These are phyloP conservation scores for Phylloporus sp. DNA, from an alignment of 768 basidiomycete species.

Conservation along the genomic window DNA sequence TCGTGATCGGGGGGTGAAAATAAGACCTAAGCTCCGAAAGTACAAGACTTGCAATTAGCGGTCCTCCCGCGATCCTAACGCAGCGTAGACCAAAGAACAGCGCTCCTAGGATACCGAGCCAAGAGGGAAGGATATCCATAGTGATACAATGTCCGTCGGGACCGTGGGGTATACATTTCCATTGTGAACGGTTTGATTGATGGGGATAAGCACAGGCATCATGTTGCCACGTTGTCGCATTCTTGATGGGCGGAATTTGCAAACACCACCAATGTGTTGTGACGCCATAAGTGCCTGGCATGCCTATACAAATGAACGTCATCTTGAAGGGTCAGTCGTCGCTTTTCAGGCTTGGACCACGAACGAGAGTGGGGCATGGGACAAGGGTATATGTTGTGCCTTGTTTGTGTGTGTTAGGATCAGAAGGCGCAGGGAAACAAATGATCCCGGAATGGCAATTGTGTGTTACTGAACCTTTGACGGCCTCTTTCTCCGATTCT, in stretches of 20 bases:
- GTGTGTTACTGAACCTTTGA: neutral
- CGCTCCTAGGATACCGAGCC: neutral
- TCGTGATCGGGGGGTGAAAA: constrained; percentile 20
- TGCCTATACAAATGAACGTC: neutral
- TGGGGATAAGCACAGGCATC: constrained; percentile 3
- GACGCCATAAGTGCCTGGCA: constrained; percentile 19
- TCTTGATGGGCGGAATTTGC: constrained; percentile 9
- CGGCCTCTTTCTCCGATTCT: neutral
- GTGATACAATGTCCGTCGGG: neutral
- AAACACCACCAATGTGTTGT: constrained; percentile 7
- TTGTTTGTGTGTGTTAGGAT: constrained; percentile 30
- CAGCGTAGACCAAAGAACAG: neutral
- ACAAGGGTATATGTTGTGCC: constrained; percentile 2
- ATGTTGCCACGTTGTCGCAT: constrained; percentile 19
- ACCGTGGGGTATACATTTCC: neutral
- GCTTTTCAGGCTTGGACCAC: neutral
- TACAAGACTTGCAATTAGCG: constrained; percentile 1
- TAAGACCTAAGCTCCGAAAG: neutral
- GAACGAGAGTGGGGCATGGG: neutral
- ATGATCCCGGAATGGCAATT: constrained; percentile 10
- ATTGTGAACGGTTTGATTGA: constrained; percentile 2
- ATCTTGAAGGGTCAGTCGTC: neutral
- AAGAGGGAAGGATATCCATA: neutral
- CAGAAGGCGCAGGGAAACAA: constrained; percentile 25
- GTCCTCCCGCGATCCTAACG: constrained; percentile 2